Conservation (phyloP, 768 basidiomycete species). For the Leccinum boreale region DNA sequence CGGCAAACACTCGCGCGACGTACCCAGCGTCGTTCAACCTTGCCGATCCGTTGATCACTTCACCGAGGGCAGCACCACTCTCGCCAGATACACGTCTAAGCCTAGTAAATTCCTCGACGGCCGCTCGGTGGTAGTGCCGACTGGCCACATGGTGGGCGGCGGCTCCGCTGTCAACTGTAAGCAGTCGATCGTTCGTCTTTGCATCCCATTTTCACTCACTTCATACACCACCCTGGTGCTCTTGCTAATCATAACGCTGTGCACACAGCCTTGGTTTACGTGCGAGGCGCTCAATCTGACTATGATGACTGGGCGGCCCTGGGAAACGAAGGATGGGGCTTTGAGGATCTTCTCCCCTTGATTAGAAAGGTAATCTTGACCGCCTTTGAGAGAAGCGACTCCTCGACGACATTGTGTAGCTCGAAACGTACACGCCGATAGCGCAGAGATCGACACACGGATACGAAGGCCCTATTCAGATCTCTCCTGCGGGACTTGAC, state of each 20-base stretch:
- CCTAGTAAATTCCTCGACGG: conserved; percentile 43
- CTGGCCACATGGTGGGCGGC: conserved; percentile 55
- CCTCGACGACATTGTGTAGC: conserved; percentile 44
- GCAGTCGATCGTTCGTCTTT: conserved; percentile 6
- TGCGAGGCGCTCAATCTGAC: conserved; percentile 57
- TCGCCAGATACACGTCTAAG: conserved; percentile 39
- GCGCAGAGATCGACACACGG: conserved; percentile 36
- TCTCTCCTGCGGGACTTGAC: conserved; percentile 13
- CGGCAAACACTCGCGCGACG: neutral
- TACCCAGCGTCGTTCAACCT: neutral
- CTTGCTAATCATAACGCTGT: neutral
- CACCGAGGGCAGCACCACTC: conserved; percentile 35
- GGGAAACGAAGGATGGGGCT: conserved; percentile 60
- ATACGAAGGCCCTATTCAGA: conserved; percentile 29
- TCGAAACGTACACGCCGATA: conserved; percentile 34
- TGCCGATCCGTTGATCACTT: neutral
- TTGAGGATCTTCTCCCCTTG: conserved; percentile 52
- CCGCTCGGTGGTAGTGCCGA: conserved; percentile 41
- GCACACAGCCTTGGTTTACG: conserved; percentile 45
- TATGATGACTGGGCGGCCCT: conserved; percentile 57
- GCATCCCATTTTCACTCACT: neutral
- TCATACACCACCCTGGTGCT: neutral
- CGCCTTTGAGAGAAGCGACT: neutral
- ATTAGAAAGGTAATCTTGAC: conserved; percentile 47
- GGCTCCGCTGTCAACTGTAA: conserved; percentile 61